Evolutionary conservation across 2,329 filamentous ascomycete genomes (phyloP).

Genomic region (Aspergillus cejpii): DNA sequence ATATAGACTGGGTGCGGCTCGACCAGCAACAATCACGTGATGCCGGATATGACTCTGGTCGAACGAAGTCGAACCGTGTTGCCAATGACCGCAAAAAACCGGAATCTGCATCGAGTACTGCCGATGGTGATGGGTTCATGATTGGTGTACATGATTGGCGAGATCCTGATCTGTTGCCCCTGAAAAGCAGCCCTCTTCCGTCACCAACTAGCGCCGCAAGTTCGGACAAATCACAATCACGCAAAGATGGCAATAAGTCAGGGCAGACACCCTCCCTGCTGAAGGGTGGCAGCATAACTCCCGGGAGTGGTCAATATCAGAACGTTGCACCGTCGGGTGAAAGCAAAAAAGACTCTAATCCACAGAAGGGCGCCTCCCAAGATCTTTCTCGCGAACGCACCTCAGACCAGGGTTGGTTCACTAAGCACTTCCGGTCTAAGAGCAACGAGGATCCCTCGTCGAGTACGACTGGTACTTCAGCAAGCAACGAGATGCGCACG

Average conservation of each 20-base stretch:
- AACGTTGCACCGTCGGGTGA: constrained; percentile 35
- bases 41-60: not conserved
- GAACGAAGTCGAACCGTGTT: constrained; percentile 16
- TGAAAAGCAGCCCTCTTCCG: constrained; percentile 25
- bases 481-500: constrained; percentile 11
- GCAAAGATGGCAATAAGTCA: constrained; percentile 29
- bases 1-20: constrained; percentile 64
- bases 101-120: constrained; percentile 21
- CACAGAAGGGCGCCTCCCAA: constrained; percentile 11
- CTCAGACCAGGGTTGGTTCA: constrained; percentile 30
- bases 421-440: constrained; percentile 28
- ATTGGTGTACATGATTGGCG: constrained; percentile 86
- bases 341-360: constrained; percentile 10
- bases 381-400: constrained; percentile 6
- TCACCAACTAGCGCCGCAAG: constrained; percentile 21
- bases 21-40: constrained; percentile 38
- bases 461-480: constrained; percentile 10
- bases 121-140: constrained; percentile 58
- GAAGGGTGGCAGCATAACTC: constrained; percentile 62
- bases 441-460: constrained; percentile 4
- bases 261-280: constrained; percentile 35
- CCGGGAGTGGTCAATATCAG: constrained; percentile 65
- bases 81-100: constrained; percentile 18
- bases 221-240: constrained; percentile 25
- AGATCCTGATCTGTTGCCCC: constrained; percentile 63